phyloP scores from a whole-genome alignment of 2,329 filamentous ascomycete species.

The Tricladium varicosporioides region DNA sequence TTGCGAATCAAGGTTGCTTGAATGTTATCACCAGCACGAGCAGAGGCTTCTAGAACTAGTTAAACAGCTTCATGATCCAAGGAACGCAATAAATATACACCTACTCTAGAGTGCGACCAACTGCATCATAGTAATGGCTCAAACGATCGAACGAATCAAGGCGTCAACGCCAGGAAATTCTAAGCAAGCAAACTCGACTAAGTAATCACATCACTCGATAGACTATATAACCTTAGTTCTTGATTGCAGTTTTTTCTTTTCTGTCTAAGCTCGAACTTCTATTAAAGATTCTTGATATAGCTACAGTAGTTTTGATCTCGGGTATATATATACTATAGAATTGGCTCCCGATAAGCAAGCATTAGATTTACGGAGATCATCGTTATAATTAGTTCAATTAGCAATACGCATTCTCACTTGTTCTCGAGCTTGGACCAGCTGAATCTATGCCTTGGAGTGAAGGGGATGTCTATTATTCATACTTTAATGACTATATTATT shows the following conservation, averaged over 20 bases:
- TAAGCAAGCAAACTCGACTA: background rate
- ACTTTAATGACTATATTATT: background rate
- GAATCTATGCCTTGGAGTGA: background rate
- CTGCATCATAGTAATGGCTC: slow-evolving; percentile 31
- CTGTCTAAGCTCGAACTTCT: background rate
- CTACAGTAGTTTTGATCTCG: background rate
- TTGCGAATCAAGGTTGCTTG: slow-evolving; percentile 27
- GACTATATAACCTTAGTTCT: background rate
- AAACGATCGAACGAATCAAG: slow-evolving; percentile 28
- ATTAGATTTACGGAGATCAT: background rate
- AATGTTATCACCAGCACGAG: slow-evolving; percentile 29
- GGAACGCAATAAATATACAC: slow-evolving; percentile 25
- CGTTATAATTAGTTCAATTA: background rate
- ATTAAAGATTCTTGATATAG: background rate
- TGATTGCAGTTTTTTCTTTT: background rate
- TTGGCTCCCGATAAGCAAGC: background rate
- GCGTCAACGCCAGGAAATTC: slow-evolving; percentile 16
- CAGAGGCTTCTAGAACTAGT: slow-evolving; percentile 26
- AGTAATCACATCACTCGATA: background rate
- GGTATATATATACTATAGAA: background rate
- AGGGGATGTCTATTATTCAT: background rate
- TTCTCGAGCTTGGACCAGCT: background rate
- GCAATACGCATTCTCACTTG: background rate
- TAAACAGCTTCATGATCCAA: slow-evolving; percentile 29
- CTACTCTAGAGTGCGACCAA: slow-evolving; percentile 27